phyloP scores from a whole-genome alignment of 2,329 filamentous ascomycete genomes.

The Fusarium nurragi region DNA sequence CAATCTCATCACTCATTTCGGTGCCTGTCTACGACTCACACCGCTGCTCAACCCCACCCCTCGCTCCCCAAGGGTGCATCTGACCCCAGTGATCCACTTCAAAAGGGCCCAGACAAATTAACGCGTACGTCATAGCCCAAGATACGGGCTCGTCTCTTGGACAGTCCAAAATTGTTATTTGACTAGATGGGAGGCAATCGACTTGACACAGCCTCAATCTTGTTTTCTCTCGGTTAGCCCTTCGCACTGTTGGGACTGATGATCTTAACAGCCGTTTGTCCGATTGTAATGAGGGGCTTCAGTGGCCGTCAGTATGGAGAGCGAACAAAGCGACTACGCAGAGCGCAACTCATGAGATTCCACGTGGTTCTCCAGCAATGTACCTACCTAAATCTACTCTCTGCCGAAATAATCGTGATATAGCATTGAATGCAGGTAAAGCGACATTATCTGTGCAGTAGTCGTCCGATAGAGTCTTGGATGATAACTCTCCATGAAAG shows the following conservation, averaged over 20 bases:
- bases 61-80: not conserved
- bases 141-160: not conserved
- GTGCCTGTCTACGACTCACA: not conserved
- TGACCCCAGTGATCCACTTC: not conserved
- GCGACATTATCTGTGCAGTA: no score
- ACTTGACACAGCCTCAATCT: conserved; percentile 10
- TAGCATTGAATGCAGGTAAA: no score
- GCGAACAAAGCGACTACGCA: not conserved
- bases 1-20: not conserved
- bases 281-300: not conserved
- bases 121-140: conserved; percentile 9
- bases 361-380: no score
- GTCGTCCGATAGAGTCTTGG: no score
- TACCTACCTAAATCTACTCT: no score
- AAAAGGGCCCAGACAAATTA: not conserved
- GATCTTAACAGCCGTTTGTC: not conserved
- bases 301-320: not conserved
- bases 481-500: no score
- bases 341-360: no score
- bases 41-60: not conserved
- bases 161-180: not conserved
- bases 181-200: not conserved
- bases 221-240: not conserved
- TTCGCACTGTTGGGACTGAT: no score
- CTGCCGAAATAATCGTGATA: no score